Percentiles rank a stretch among this genome's conserved stretches.
These are phyloP conservation scores for Aspergillus sp. DNA, from an alignment of 2,329 filamentous ascomycete species.

Conservation along the genomic window DNA sequence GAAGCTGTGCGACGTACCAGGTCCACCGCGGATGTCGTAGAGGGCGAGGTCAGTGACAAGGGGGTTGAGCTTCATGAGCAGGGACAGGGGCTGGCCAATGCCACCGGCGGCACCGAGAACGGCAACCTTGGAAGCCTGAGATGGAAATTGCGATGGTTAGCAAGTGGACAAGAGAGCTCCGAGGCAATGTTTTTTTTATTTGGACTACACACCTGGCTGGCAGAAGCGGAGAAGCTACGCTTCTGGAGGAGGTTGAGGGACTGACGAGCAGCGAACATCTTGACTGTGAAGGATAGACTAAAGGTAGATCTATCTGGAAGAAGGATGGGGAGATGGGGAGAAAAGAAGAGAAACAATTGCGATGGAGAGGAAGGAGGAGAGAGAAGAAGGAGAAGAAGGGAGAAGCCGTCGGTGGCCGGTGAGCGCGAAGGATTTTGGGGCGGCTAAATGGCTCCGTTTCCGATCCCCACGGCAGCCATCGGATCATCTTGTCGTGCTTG, in stretches of 20 bases:
- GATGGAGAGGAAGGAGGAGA: constrained; percentile 2
- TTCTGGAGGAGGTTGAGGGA: constrained; percentile 63
- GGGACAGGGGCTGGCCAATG: constrained; percentile 96
- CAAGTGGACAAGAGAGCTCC: constrained; percentile 1
- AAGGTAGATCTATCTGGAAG: constrained; percentile 17
- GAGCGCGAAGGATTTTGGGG: constrained; percentile 20
- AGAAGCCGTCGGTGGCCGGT: constrained; percentile 22
- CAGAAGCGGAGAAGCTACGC: constrained; percentile 78
- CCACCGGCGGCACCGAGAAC: constrained; percentile 96
- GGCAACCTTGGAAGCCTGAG: constrained; percentile 91
- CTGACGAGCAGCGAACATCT: constrained; percentile 72
- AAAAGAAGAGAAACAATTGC: constrained; percentile 11
- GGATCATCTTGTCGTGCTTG: neutral
- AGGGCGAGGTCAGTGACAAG: constrained; percentile 90
- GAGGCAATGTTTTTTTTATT: constrained; percentile 12
- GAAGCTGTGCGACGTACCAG: constrained; percentile 63
- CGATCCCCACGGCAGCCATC: constrained; percentile 21
- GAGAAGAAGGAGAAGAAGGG: constrained; percentile 19
- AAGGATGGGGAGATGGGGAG: constrained; percentile 23
- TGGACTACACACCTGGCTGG: constrained; percentile 65
- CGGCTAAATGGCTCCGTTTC: constrained; percentile 25
- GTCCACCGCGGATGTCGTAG: constrained; percentile 94
- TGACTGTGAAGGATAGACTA: constrained; percentile 36
- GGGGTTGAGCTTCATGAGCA: constrained; percentile 98
- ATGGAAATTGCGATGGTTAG: constrained; percentile 20